Evolutionary conservation across 2,329 filamentous ascomycete species (phyloP).

Genomic region (Pseudogymnoascus sp.): DNA sequence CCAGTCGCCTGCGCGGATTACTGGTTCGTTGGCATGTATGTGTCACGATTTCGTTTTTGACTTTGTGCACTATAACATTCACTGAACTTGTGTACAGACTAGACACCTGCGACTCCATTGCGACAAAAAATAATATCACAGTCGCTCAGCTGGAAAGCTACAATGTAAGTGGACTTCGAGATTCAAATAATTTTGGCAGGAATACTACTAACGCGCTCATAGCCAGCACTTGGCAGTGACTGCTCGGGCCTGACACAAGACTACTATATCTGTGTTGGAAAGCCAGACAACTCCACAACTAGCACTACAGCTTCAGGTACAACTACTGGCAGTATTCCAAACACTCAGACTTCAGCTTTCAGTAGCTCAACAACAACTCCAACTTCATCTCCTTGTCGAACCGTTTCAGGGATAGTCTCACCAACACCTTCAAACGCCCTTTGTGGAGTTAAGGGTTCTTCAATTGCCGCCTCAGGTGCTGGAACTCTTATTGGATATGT

Average conservation of each 20-base stretch:
- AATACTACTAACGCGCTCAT: background rate
- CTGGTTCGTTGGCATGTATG: slow-evolving; percentile 8
- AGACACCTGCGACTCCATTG: background rate
- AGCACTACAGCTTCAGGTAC: background rate
- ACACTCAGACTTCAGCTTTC: no score
- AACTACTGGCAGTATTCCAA: background rate
- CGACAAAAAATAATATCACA: background rate
- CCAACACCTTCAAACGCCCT: no score
- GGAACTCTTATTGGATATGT: no score
- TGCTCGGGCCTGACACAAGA: background rate
- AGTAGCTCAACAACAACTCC: no score
- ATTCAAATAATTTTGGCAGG: no score
- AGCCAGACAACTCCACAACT: background rate
- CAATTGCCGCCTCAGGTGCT: no score
- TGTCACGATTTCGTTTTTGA: background rate
- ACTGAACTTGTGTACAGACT: background rate
- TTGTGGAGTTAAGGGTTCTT: no score
- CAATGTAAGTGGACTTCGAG: background rate
- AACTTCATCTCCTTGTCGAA: no score
- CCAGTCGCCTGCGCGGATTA: background rate
- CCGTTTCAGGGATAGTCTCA: no score
- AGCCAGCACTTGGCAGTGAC: background rate
- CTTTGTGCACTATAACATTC: background rate
- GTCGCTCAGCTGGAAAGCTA: background rate
- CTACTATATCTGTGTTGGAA: slow-evolving; percentile 10